Conservation (phyloP, 1,284 basidiomycete genomes). For the Heterobasidion occidentale region DNA sequence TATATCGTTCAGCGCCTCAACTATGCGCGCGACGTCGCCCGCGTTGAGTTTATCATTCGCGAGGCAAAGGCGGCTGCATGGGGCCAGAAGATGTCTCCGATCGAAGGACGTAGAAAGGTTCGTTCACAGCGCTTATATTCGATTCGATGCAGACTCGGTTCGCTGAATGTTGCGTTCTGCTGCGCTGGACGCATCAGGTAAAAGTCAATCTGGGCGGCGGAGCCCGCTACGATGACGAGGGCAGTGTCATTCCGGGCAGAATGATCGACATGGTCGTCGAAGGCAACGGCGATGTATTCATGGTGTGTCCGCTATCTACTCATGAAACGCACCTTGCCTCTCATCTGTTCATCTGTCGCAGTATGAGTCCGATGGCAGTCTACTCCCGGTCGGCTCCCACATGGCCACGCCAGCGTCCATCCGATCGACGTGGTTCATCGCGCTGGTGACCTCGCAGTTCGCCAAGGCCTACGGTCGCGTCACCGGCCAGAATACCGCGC, state of each 20-base stretch:
- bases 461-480: constrained; percentile 23
- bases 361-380: constrained; percentile 37
- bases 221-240: constrained; percentile 45
- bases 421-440: constrained; percentile 42
- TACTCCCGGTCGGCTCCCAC: constrained; percentile 42
- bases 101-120: constrained; percentile 61
- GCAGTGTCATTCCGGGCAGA: constrained; percentile 38
- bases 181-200: constrained; percentile 33
- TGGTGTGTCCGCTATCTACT: constrained; percentile 39
- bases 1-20: constrained; percentile 73
- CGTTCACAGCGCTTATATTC: constrained; percentile 8
- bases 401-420: constrained; percentile 39
- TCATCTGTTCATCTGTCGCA: constrained; percentile 9
- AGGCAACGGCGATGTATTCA: constrained; percentile 50
- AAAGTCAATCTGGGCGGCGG: constrained; percentile 59
- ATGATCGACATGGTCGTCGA: constrained; percentile 76
- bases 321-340: not conserved
- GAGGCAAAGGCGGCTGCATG: constrained; percentile 68
- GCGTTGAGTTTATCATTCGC: constrained; percentile 58
- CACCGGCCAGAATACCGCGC: constrained; percentile 5
- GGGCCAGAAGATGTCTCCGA: constrained; percentile 59
- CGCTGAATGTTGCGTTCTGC: no score
- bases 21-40: constrained; percentile 61
- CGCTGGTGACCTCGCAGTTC: constrained; percentile 27
- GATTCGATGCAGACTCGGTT: not conserved